These are phyloP conservation scores for Groenewaldozyma sp. DNA, from an alignment of 1,139 yeast genomes.

Conservation along the genomic window DNA sequence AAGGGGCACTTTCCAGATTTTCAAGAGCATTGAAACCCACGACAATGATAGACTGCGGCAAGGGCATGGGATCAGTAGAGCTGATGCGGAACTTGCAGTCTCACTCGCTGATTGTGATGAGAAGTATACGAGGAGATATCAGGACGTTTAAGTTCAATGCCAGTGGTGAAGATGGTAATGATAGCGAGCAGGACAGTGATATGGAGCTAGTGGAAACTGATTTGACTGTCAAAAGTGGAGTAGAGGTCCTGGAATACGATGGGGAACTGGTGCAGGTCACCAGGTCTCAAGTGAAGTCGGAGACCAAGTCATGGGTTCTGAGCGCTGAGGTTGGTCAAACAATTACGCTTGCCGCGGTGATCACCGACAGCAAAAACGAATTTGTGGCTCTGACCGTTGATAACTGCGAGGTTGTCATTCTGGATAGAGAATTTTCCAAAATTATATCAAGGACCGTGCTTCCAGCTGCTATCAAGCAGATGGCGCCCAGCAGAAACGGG, in stretches of 20 bases:
- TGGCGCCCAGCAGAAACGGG: constrained; percentile 1
- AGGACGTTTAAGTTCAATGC: background rate
- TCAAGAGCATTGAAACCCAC: background rate
- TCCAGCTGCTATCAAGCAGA: background rate
- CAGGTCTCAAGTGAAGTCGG: background rate
- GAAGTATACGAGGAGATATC: background rate
- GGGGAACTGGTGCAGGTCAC: constrained; percentile 1
- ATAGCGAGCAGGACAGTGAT: background rate
- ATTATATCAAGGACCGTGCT: background rate
- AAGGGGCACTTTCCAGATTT: constrained; percentile 1
- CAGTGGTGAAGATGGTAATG: background rate
- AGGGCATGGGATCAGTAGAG: background rate
- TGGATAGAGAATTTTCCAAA: background rate
- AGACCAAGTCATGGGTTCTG: background rate
- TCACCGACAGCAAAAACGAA: background rate
- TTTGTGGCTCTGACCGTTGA: background rate
- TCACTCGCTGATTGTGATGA: background rate
- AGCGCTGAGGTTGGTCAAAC: background rate
- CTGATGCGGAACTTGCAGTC: background rate
- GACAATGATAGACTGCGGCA: background rate
- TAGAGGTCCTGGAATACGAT: background rate
- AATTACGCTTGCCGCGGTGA: background rate
- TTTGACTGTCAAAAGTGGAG: too few relatives aligned
- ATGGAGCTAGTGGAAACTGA: background rate
- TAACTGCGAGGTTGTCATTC: background rate